Percentiles rank a stretch among this genome's conserved stretches.
Evolutionary conservation across 495 filamentous ascomycete genomes (phyloP).

Genomic region (Neurospora hispaniola): DNA sequence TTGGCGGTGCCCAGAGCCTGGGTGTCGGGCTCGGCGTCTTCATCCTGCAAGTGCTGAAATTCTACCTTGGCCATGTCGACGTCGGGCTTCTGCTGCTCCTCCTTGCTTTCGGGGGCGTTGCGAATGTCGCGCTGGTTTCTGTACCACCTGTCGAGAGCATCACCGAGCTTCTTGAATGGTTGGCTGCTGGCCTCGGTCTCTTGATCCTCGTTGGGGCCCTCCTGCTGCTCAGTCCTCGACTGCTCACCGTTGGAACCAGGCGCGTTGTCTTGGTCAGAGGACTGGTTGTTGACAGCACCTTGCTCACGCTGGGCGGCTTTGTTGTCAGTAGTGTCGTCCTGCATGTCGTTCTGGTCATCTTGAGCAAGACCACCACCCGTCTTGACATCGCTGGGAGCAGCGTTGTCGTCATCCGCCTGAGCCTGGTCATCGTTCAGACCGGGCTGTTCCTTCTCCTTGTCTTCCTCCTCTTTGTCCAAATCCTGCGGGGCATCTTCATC

Average conservation of each 20-base stretch:
- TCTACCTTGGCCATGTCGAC: slow-evolving; percentile 46
- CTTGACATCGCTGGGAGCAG: slow-evolving; percentile 55
- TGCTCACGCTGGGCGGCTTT: slow-evolving; percentile 37
- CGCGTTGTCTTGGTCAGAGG: slow-evolving; percentile 38
- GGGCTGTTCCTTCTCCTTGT: slow-evolving; percentile 20
- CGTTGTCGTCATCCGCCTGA: slow-evolving; percentile 50
- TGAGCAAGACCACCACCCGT: slow-evolving; percentile 48
- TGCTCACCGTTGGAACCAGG: slow-evolving; percentile 38
- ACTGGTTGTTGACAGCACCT: slow-evolving; percentile 38
- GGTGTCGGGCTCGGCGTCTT: slow-evolving; percentile 66
- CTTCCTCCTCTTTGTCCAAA: slow-evolving; percentile 15
- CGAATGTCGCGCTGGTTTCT: slow-evolving; percentile 69
- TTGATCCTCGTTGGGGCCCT: slow-evolving; percentile 29
- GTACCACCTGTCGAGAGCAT: slow-evolving; percentile 90
- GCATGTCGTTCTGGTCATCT: slow-evolving; percentile 32
- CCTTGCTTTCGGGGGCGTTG: slow-evolving; percentile 49
- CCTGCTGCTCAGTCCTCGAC: slow-evolving; percentile 42
- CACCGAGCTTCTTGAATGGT: slow-evolving; percentile 85
- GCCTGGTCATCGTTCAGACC: slow-evolving; percentile 34
- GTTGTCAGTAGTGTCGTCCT: slow-evolving; percentile 30
- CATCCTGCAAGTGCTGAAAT: slow-evolving; percentile 83
- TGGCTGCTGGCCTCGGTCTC: slow-evolving; percentile 37
- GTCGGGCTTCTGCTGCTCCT: slow-evolving; percentile 37
- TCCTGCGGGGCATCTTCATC: slow-evolving; percentile 25
- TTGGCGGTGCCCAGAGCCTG: slow-evolving; percentile 86